Percentiles rank a stretch among this genome's conserved stretches.
Conservation (phyloP, 805 yeast genomes). For the Tetrapisispora arboricola region DNA sequence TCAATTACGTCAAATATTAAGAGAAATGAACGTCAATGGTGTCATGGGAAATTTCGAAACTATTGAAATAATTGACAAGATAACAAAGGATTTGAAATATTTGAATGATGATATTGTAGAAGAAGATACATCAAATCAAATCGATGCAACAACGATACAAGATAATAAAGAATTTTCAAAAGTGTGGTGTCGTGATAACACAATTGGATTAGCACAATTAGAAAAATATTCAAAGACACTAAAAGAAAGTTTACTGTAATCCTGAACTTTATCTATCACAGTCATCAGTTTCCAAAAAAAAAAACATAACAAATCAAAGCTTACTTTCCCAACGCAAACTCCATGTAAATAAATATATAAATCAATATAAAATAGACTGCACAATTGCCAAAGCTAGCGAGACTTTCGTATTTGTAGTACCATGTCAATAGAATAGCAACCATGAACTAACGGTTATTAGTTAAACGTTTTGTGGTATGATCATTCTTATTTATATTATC, state of each 20-base stretch:
- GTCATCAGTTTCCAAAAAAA: too few species aligned
- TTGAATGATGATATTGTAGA: constrained; percentile 20
- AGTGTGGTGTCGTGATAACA: constrained; percentile 22
- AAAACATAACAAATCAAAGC: too few species aligned
- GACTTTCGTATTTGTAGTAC: too few species aligned
- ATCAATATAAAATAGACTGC: too few species aligned
- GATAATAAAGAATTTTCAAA: constrained; percentile 7
- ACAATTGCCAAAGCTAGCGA: too few species aligned
- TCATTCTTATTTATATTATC: too few species aligned
- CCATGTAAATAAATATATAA: too few species aligned
- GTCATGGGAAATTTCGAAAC: constrained; percentile 25
- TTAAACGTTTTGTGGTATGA: too few species aligned
- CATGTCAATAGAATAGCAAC: too few species aligned
- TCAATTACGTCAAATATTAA: constrained; percentile 12
- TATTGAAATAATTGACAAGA: constrained; percentile 16
- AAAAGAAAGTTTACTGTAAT: constrained; percentile 11
- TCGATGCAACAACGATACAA: neutral
- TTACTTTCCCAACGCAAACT: too few species aligned
- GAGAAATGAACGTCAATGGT: constrained; percentile 28
- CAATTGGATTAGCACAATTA: constrained; percentile 11
- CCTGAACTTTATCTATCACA: too few species aligned
- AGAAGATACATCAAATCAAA: neutral
- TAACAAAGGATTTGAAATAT: constrained; percentile 12
- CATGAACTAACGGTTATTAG: too few species aligned
- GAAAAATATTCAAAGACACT: constrained; percentile 17